These are phyloP conservation scores for Coniochaeta sp. DNA, from an alignment of 2,329 filamentous ascomycete species.

Conservation along the genomic window DNA sequence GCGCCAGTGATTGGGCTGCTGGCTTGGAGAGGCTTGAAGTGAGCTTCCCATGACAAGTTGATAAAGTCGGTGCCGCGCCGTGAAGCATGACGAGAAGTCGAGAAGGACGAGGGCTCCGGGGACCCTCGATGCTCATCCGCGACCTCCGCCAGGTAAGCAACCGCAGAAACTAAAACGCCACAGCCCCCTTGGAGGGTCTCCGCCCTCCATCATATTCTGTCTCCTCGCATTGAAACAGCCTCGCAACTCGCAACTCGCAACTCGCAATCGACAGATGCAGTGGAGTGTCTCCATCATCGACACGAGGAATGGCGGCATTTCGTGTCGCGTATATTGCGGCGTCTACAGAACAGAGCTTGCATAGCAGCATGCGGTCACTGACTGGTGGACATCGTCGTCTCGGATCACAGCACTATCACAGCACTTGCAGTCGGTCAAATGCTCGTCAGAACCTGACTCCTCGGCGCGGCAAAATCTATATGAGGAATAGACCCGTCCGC, in stretches of 20 bases:
- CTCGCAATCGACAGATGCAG: no score
- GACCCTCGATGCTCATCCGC: not conserved
- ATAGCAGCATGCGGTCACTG: not conserved
- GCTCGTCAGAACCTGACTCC: not conserved
- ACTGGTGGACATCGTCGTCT: not conserved
- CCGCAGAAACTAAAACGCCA: not conserved
- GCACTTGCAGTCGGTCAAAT: not conserved
- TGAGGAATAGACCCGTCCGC: not conserved
- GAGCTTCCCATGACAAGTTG: not conserved
- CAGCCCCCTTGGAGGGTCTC: not conserved
- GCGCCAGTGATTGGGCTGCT: not conserved
- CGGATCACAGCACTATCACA: not conserved
- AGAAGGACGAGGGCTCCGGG: not conserved
- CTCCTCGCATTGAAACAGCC: not conserved
- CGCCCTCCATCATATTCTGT: not conserved
- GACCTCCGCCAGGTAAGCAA: not conserved
- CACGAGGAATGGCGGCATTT: not conserved
- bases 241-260: not conserved
- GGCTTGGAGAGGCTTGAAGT: no score
- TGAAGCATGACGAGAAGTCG: not conserved
- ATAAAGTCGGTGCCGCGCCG: no score
- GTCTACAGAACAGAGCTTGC: not conserved
- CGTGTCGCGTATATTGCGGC: not conserved
- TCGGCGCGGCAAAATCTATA: not conserved
- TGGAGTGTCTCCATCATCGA: not conserved